Evolutionary conservation across 2,329 filamentous ascomycete genomes (phyloP).

Genomic region (Clonostachys sp.): DNA sequence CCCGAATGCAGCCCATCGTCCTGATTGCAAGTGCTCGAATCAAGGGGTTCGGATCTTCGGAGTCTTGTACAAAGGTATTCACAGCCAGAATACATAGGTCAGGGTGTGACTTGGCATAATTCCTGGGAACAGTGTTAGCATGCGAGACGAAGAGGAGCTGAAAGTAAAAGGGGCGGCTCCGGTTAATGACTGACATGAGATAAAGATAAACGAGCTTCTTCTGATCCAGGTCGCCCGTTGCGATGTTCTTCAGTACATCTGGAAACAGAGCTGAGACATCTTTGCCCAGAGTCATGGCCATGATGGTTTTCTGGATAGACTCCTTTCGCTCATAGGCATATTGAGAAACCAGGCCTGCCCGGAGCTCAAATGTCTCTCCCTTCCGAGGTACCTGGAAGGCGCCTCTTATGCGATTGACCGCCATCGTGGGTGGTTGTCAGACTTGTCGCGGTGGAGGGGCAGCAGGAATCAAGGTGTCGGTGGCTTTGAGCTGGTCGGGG

Average conservation of each 20-base stretch:
- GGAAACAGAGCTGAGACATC: slow-evolving; percentile 97
- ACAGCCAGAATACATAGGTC: slow-evolving; percentile 98
- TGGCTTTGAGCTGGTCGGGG: neutral
- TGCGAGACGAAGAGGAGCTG: neutral
- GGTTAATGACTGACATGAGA: slow-evolving; percentile 67
- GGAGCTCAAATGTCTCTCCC: slow-evolving; percentile 96
- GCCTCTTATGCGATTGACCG: slow-evolving; percentile 92
- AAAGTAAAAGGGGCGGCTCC: neutral
- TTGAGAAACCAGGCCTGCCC: slow-evolving; percentile 92
- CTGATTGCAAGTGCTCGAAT: slow-evolving; percentile 92
- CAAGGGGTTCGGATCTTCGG: slow-evolving; percentile 95
- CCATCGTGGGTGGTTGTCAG: slow-evolving; percentile 55
- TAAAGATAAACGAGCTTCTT: slow-evolving; percentile 99
- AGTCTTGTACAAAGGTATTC: slow-evolving; percentile 98
- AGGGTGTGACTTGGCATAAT: slow-evolving; percentile 98
- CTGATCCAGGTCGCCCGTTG: slow-evolving; percentile 89
- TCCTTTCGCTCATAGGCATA: slow-evolving; percentile 99
- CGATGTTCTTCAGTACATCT: slow-evolving; percentile 98
- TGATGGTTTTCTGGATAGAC: slow-evolving; percentile 99
- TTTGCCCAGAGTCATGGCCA: slow-evolving; percentile 99
- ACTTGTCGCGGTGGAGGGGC: slow-evolving; percentile 15
- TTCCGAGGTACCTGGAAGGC: slow-evolving; percentile 92
- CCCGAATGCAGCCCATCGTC: slow-evolving; percentile 97
- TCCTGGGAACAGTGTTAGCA: slow-evolving; percentile 54
- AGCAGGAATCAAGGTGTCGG: slow-evolving; percentile 5